Conservation (phyloP, 345 rosid species). For the Camelina laxa region DNA sequence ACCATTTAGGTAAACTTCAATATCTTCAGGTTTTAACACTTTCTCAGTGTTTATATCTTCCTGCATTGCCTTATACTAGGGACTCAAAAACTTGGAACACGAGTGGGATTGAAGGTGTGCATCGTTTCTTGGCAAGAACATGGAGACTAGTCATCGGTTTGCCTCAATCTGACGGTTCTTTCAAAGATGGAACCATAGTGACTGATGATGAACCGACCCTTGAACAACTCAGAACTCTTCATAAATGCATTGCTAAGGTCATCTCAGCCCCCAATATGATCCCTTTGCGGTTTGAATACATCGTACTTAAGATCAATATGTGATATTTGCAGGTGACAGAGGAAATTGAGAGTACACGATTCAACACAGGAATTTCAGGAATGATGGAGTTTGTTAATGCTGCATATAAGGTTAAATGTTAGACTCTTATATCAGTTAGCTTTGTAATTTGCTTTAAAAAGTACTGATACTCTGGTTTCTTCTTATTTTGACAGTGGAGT, state of each 20-base stretch:
- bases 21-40: neutral
- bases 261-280: neutral
- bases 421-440: neutral
- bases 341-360: slow-evolving; percentile 88
- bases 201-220: slow-evolving; percentile 67
- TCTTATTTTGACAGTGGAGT: slow-evolving; percentile 66
- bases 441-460: neutral
- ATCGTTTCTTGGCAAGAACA: slow-evolving; percentile 83
- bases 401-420: slow-evolving; percentile 69
- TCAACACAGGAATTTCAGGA: slow-evolving; percentile 93
- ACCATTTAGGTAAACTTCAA: slow-evolving; percentile 69
- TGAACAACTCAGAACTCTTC: slow-evolving; percentile 76
- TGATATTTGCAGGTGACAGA: slow-evolving; percentile 66
- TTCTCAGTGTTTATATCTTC: neutral
- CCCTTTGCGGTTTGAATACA: neutral
- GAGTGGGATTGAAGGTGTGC: slow-evolving; percentile 93
- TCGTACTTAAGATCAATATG: neutral
- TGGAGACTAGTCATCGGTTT: slow-evolving; percentile 88
- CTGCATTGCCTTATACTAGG: slow-evolving; percentile 49
- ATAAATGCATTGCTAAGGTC: slow-evolving; percentile 92
- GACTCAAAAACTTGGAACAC: slow-evolving; percentile 98
- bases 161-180: slow-evolving; percentile 62
- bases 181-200: slow-evolving; percentile 63
- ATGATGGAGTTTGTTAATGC: slow-evolving; percentile 98
- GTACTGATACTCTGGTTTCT: neutral